Conservation (phyloP, 352 stramenopile species). For the Thraustochytrium aureum region DNA sequence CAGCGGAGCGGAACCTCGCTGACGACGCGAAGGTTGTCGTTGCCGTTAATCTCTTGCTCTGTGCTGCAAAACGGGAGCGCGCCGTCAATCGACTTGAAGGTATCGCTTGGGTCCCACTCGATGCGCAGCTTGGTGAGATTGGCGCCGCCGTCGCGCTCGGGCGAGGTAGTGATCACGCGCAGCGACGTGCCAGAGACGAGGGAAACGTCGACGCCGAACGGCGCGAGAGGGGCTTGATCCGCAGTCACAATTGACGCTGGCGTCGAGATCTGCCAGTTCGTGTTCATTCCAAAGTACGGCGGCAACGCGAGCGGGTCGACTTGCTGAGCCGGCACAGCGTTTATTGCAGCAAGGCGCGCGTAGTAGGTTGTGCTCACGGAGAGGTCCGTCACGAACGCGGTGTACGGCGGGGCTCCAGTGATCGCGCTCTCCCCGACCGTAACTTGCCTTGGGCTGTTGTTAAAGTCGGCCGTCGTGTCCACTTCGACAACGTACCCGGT, state of each 20-base stretch:
- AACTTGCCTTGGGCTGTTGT: constrained; percentile 56
- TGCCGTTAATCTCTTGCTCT: constrained; percentile 62
- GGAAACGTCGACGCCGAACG: constrained; percentile 63
- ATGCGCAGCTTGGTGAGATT: constrained; percentile 41
- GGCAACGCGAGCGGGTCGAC: constrained; percentile 73
- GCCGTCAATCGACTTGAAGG: constrained; percentile 67
- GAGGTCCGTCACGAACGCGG: constrained; percentile 74
- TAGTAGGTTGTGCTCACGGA: constrained; percentile 74
- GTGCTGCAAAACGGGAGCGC: constrained; percentile 59
- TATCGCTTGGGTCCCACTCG: constrained; percentile 59
- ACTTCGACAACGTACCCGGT: constrained; percentile 80
- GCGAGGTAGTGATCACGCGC: constrained; percentile 70
- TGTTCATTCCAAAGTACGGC: constrained; percentile 70
- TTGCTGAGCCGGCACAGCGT: constrained; percentile 76
- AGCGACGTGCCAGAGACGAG: constrained; percentile 68
- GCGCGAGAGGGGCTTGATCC: constrained; percentile 68
- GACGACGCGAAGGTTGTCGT: constrained; percentile 26
- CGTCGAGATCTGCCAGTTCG: constrained; percentile 77
- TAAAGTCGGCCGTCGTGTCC: constrained; percentile 62
- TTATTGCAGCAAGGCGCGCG: constrained; percentile 82
- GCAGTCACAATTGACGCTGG: constrained; percentile 69
- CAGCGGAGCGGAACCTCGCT: constrained; percentile 57
- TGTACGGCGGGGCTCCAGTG: constrained; percentile 72
- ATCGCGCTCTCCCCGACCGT: constrained; percentile 69
- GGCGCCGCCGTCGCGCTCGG: constrained; percentile 64